Percentiles rank a stretch among this genome's conserved stretches.
Evolutionary conservation across 106 monocot genomes (phyloP).

Genomic region (Apostasia ramifera): DNA sequence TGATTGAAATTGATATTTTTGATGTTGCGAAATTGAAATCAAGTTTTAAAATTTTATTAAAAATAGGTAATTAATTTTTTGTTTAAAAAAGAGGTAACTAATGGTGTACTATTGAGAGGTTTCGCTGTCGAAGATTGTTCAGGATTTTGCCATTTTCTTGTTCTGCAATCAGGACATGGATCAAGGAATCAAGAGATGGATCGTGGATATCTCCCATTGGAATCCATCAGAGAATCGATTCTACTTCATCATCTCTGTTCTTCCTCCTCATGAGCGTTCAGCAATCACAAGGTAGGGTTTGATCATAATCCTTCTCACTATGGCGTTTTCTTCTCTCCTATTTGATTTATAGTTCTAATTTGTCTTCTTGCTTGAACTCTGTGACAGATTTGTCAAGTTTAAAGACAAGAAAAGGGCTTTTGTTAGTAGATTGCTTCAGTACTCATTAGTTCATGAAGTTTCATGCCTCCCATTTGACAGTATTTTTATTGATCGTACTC

Average conservation of each 20-base stretch:
- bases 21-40: no score
- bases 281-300: constrained; percentile 40
- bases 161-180: constrained; percentile 22
- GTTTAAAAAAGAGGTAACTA: no score
- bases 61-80: no score
- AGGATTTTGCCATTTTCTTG: no score
- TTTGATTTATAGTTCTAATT: background rate
- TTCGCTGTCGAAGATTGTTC: no score
- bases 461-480: constrained; percentile 35
- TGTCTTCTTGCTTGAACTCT: constrained; percentile 8
- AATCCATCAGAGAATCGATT: constrained; percentile 44
- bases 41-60: no score
- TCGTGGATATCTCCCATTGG: constrained; percentile 68
- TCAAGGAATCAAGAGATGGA: constrained; percentile 47
- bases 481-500: constrained; percentile 41
- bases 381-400: constrained; percentile 53
- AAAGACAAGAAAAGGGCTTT: constrained; percentile 86
- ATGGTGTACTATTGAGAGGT: no score
- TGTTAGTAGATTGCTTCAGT: constrained; percentile 83
- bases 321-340: background rate
- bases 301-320: background rate
- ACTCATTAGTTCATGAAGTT: constrained; percentile 55
- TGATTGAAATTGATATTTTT: no score
- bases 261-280: constrained; percentile 51
- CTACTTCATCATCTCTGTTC: constrained; percentile 36